Base-by-base conservation (phyloP, 495 filamentous ascomycete species). In the Jackrogersella multiformis region DNA sequence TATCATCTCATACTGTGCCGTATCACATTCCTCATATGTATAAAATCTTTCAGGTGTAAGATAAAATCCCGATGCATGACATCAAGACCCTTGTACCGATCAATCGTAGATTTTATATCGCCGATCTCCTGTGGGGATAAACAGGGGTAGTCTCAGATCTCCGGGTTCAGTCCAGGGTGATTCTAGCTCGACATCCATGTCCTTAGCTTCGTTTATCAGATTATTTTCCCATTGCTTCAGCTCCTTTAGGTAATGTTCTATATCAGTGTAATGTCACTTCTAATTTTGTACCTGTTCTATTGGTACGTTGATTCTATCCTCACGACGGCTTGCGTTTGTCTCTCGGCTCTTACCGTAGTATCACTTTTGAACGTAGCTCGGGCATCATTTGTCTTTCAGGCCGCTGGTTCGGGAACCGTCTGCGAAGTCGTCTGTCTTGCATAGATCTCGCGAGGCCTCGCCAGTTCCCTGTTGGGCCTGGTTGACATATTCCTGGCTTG, bases 61-160 rank as follows among this genome's bases (percentile, higher is more conserved):
- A 61, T 28, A 18, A 66, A 61, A 32, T 41, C 49, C 57, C 64
- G 57, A 56, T 45, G 52, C 52, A 68, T 57, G 54, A 58, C 53
- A 68, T 56, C 39, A 68, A 53, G 15, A 63, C 28, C 66, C 66
- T 39, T 68, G 59, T 26, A 51, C 38, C 53, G 59, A 68, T 68
- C 54, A 46, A 46, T 56, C 66, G 54, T 68, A 68, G 66, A 63
- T 63, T 63, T 55, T 48, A 2, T 41, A 64, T 49, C 59, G 39
- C 54, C 59, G 59, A 64, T 68, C 59, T 9, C 10, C 23, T 63
- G 59, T 68, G 66, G 66, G 1, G 59, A 48, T 6, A 2, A 6
- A 41, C 53, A 59, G 23, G 54, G 57, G 35, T 32, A 39, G 39
- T 45, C 35, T 41, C 21, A 48, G 48, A 45, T 56, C 41, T 45